Percentiles rank a stretch among this genome's conserved stretches.
phyloP scores from a whole-genome alignment of 495 filamentous ascomycete species.

The Talaromyces proteolyticus region DNA sequence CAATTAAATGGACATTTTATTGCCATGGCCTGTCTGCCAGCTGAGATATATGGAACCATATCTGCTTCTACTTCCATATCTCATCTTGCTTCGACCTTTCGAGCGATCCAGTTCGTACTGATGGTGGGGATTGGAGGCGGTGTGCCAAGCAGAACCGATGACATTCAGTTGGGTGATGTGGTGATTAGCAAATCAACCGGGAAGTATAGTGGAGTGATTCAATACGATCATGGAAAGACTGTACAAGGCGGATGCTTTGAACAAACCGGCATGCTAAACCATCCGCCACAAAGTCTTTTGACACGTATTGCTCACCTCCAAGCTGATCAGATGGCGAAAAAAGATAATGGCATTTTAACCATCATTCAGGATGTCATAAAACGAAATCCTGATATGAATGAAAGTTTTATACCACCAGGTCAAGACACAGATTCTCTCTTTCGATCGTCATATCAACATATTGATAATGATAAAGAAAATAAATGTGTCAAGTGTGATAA shows the following conservation, averaged over 20 bases:
- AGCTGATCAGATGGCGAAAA: conserved; percentile 8
- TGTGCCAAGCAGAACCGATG: conserved; percentile 12
- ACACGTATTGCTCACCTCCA: conserved; percentile 10
- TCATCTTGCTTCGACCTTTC: conserved; percentile 34
- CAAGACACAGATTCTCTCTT: background rate
- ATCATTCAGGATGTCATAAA: no score
- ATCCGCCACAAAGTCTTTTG: conserved; percentile 18
- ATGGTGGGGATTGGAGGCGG: conserved; percentile 23
- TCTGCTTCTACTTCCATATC: conserved; percentile 29
- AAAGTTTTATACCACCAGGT: no score
- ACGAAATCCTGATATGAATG: no score
- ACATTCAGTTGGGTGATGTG: conserved; percentile 30
- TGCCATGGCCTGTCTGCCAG: conserved; percentile 27
- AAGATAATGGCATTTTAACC: conserved; percentile 15
- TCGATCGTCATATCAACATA: background rate
- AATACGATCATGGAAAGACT: conserved; percentile 29
- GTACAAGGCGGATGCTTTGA: conserved; percentile 12
- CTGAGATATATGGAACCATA: conserved; percentile 30
- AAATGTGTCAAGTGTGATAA: conserved; percentile 16
- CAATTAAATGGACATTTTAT: background rate
- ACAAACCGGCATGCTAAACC: conserved; percentile 23
- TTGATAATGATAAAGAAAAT: conserved; percentile 8
- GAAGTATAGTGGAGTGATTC: conserved; percentile 23
- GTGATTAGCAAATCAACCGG: conserved; percentile 26
- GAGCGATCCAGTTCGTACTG: conserved; percentile 21